A percentile compares a stretch with the other conserved stretches of the same genome.
These are phyloP conservation scores for Chamaecrista fasciculata DNA, from an alignment of 306 rosid species.

Conservation along the genomic window DNA sequence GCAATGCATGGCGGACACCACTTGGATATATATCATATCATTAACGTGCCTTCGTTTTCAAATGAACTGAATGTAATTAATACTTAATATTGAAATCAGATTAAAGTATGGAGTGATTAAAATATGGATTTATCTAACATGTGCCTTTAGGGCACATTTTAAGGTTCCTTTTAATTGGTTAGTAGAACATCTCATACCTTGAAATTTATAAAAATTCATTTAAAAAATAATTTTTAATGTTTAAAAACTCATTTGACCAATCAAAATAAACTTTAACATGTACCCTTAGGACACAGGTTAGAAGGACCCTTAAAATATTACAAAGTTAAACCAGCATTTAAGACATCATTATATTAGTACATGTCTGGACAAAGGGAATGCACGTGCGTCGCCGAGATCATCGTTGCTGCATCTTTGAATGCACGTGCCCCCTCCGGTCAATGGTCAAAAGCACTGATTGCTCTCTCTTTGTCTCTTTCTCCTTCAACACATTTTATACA, in stretches of 20 bases:
- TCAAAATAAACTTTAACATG: too few species aligned
- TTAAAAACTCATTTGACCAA: too few species aligned
- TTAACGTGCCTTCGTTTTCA: slow-evolving; percentile 24
- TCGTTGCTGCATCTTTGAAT: slow-evolving; percentile 46
- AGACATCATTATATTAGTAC: slow-evolving; percentile 55
- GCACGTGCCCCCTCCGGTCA: slow-evolving; percentile 81
- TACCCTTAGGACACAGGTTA: too few species aligned
- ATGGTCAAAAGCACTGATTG: slow-evolving; percentile 67
- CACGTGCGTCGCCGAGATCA: slow-evolving; percentile 85
- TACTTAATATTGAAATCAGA: slow-evolving; percentile 1
- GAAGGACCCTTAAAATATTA: too few species aligned
- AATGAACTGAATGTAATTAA: background rate
- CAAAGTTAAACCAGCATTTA: slow-evolving; percentile 34
- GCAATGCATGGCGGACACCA: slow-evolving; percentile 44
- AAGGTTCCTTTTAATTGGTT: too few species aligned
- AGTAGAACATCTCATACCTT: too few species aligned
- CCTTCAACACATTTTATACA: slow-evolving; percentile 18
- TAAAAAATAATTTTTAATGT: too few species aligned
- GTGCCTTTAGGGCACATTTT: too few species aligned
- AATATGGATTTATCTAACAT: too few species aligned
- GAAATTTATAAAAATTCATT: too few species aligned
- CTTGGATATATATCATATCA: slow-evolving; percentile 25
- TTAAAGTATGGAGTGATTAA: background rate
- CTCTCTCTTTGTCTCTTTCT: slow-evolving; percentile 12
- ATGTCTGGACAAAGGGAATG: slow-evolving; percentile 53